Evolutionary conservation across 2,329 filamentous ascomycete genomes (phyloP).

Genomic region (Alternaria ethzedia): DNA sequence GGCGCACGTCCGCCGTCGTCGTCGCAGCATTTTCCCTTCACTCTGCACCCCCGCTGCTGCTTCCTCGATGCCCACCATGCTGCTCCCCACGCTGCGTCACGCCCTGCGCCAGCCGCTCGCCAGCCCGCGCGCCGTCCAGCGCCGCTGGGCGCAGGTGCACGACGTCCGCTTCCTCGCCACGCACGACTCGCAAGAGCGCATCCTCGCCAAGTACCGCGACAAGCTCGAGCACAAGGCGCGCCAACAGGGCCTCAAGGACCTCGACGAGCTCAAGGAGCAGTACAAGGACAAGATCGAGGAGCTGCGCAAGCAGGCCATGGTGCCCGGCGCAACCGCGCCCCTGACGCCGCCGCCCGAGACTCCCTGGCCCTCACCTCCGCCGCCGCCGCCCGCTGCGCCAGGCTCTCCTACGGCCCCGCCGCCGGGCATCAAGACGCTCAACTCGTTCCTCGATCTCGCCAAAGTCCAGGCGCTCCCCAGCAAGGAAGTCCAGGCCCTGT

Average conservation of each 20-base stretch:
- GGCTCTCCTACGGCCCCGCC: slow-evolving; percentile 38
- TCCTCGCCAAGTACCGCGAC: slow-evolving; percentile 84
- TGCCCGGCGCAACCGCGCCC: slow-evolving; percentile 58
- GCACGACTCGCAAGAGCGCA: slow-evolving; percentile 68
- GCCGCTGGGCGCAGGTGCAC: slow-evolving; percentile 89
- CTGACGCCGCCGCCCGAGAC: slow-evolving; percentile 29
- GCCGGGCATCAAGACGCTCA: slow-evolving; percentile 67
- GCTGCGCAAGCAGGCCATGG: slow-evolving; percentile 70
- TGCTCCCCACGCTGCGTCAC: slow-evolving; percentile 38
- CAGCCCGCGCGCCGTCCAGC: slow-evolving; percentile 59
- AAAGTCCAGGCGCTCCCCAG: slow-evolving; percentile 76
- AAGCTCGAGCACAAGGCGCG: slow-evolving; percentile 85
- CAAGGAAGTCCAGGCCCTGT: slow-evolving; percentile 85
- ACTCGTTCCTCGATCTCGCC: slow-evolving; percentile 76
- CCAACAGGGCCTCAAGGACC: slow-evolving; percentile 70
- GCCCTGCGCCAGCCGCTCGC: slow-evolving; percentile 39
- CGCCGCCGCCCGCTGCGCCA: slow-evolving; percentile 32
- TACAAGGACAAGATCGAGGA: slow-evolving; percentile 84
- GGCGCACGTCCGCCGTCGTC: not conserved
- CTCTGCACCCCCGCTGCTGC: not conserved
- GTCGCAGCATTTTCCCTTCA: not conserved
- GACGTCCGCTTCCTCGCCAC: slow-evolving; percentile 90
- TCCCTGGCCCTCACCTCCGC: slow-evolving; percentile 35
- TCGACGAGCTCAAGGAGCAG: slow-evolving; percentile 78
- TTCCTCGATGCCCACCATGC: slow-evolving; percentile 12